Conservation (phyloP, 176 grass and related monocot species). For the Poa pratensis region DNA sequence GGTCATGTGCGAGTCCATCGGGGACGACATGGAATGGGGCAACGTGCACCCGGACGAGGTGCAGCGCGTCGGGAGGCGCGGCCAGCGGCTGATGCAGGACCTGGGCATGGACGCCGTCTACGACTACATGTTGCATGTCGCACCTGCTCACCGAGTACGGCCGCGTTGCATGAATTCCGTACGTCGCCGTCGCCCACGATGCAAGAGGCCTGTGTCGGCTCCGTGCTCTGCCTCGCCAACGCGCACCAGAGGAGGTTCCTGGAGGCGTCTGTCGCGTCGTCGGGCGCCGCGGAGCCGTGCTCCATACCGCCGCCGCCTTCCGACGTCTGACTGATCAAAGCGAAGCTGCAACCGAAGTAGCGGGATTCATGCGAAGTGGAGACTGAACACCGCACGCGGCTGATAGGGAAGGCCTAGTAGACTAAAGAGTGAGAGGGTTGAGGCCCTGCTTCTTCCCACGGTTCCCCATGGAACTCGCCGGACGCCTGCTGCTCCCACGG, state of each 20-base stretch:
- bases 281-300: constrained; percentile 45
- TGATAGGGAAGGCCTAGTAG: too few species aligned
- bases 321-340: not conserved
- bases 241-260: constrained; percentile 61
- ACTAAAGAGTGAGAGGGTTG: too few species aligned
- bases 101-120: too few species aligned
- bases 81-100: constrained; percentile 71
- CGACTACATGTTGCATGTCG: too few species aligned
- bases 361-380: too few species aligned
- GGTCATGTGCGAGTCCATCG: constrained; percentile 66
- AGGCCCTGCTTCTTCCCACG: too few species aligned
- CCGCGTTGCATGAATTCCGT: constrained; percentile 61
- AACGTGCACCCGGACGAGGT: constrained; percentile 65
- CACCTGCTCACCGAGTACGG: constrained; percentile 78
- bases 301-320: constrained; percentile 34
- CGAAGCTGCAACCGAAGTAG: not conserved
- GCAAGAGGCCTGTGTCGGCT: constrained; percentile 67
- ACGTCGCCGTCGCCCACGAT: constrained; percentile 53
- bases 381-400: not conserved
- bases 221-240: constrained; percentile 75
- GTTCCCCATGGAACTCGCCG: too few species aligned
- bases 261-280: constrained; percentile 50
- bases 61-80: constrained; percentile 55
- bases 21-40: constrained; percentile 74
- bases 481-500: too few species aligned